Conservation (phyloP, 371 early-diverging fungal species). For the Actinomortierella wolfii region DNA sequence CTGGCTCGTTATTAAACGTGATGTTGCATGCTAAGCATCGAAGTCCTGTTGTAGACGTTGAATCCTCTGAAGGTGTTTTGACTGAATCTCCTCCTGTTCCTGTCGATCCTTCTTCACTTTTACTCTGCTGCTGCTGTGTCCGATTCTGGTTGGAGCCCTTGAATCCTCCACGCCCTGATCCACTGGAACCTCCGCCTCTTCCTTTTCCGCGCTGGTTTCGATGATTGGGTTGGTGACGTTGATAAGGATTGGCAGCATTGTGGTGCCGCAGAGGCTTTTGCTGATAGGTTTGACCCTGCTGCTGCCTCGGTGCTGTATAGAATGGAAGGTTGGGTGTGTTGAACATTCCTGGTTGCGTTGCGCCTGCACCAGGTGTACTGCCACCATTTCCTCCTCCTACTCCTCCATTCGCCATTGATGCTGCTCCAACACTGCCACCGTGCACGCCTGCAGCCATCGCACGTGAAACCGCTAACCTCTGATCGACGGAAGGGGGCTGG, state of each 20-base stretch:
- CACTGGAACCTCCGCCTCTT: constrained; percentile 1
- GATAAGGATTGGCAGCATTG: no score
- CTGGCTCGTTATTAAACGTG: constrained; percentile 32
- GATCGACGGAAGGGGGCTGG: constrained; percentile 18
- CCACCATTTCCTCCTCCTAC: neutral
- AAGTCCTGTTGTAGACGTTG: constrained; percentile 5
- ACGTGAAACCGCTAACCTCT: constrained; percentile 20
- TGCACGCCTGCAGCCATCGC: constrained; percentile 15
- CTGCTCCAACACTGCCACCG: neutral
- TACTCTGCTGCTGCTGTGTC: constrained; percentile 8
- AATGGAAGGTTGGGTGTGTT: no score
- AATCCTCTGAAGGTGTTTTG: neutral
- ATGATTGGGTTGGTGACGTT: neutral
- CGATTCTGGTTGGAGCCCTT: neutral
- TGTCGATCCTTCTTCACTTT: constrained; percentile 7
- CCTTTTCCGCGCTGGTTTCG: neutral
- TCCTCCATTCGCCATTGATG: neutral
- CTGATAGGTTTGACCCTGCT: no score
- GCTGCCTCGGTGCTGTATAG: no score
- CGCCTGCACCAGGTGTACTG: neutral
- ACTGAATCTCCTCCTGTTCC: neutral
- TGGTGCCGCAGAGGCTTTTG: no score
- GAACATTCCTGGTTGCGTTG: neutral
- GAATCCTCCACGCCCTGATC: constrained; percentile 1
- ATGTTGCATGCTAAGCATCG: constrained; percentile 41